Base-by-base conservation (phyloP, 1,284 basidiomycete genomes). In the Earliella scabrosa region DNA sequence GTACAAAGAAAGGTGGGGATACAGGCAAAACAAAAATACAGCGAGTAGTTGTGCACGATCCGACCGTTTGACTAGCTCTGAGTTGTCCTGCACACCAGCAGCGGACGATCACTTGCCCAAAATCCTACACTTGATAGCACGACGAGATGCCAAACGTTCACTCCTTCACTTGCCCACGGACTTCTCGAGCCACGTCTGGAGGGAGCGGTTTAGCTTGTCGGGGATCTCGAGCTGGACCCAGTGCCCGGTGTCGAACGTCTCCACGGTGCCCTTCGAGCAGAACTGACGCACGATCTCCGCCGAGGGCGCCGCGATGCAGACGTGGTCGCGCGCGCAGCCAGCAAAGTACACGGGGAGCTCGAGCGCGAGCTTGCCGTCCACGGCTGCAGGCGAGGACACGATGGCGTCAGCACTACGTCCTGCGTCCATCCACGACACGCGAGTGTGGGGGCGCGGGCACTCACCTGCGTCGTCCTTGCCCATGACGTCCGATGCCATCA, bases 241-340 rank as follows among this genome's bases (percentile, higher is more conserved):
- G 58, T 75, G 73, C 11, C 62, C 67, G 8, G 71, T 58, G 35
- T 70, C 67, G 54, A 66, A 72, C 41, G 67, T 68, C 26, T 63
- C 61, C n/a, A 68, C 53, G 1, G 66, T 69, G 24, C 65, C 50
- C 27, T 50, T 51, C 31, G 60, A 44, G 41, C 60, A 64, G 41
- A 54, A 29, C 53, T 65, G 46, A 26, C 56, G 58, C 35, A 59
- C 41, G 47, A 55, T 56, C 44, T 55, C 48, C 50, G 54, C 47
- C 24, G 52, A 60, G 23, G 63, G 49, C 43, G 45, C 47, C 24
- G 65, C 59, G 38, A 65, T 48, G 54, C 61, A 64, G 43, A 67
- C 57, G 23, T 46, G 40, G 57, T 70, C 68, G 45, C 59, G 56
- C 55, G 50, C 40, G 59, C 66, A 66, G 23, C 58, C 67, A 14